These are phyloP conservation scores for Sicyos baderoa DNA, from an alignment of 306 rosid genomes.

Conservation along the genomic window DNA sequence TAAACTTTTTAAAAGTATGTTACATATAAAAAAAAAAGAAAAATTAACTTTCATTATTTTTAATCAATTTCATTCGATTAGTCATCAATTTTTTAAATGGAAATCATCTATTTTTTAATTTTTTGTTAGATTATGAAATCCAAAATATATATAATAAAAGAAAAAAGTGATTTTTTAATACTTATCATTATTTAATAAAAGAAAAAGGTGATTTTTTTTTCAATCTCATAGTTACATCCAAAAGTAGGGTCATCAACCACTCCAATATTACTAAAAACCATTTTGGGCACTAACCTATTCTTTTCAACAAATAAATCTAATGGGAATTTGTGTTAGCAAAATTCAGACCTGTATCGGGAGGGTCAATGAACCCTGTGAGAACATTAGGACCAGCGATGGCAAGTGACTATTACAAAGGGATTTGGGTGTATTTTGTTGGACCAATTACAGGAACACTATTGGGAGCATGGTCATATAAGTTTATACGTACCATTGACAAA, in stretches of 20 bases:
- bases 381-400: constrained; percentile 78
- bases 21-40: too few relatives aligned
- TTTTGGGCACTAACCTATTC: not conserved
- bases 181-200: too few relatives aligned
- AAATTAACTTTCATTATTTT: too few relatives aligned
- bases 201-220: too few relatives aligned
- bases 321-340: constrained; percentile 11
- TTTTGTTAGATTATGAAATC: too few relatives aligned
- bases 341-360: constrained; percentile 76
- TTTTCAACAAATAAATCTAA: not conserved
- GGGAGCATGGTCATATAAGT: constrained; percentile 56
- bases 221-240: not conserved
- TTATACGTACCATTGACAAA: constrained; percentile 37
- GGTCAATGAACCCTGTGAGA: constrained; percentile 90
- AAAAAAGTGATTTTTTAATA: too few relatives aligned
- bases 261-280: not conserved
- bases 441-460: constrained; percentile 58
- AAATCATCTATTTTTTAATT: too few relatives aligned
- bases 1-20: too few relatives aligned
- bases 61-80: too few relatives aligned
- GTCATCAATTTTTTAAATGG: too few relatives aligned
- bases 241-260: not conserved
- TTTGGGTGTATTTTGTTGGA: constrained; percentile 71
- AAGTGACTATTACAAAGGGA: constrained; percentile 39
- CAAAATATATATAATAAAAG: too few relatives aligned